These are phyloP conservation scores for Coniochaeta prunicola DNA, from an alignment of 2,329 filamentous ascomycete genomes.

Conservation along the genomic window DNA sequence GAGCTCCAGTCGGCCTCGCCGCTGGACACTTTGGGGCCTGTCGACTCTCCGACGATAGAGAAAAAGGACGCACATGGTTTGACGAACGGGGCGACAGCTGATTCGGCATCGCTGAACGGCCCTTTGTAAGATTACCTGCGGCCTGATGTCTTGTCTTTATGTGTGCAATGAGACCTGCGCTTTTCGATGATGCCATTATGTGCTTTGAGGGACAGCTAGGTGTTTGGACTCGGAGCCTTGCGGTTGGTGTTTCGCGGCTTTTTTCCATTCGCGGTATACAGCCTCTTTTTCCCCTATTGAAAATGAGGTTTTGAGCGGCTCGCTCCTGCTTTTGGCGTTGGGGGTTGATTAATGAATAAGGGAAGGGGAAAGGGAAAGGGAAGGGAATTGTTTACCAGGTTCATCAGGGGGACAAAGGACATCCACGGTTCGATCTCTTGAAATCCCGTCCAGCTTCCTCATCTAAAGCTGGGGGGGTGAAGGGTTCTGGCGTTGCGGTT, in stretches of 20 bases:
- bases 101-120: neutral
- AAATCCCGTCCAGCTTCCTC: neutral
- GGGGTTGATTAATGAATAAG: neutral
- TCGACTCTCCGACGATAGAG: conserved; percentile 9
- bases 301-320: neutral
- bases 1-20: conserved; percentile 29
- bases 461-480: neutral
- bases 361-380: neutral
- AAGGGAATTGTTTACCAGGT: neutral
- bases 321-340: neutral
- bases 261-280: neutral
- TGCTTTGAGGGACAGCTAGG: neutral
- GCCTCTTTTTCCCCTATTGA: neutral
- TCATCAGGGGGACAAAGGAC: neutral
- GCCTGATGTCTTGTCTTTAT: neutral
- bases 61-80: neutral
- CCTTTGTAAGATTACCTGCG: neutral
- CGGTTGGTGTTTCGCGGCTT: neutral
- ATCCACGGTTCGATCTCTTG: neutral
- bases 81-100: neutral
- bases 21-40: conserved; percentile 5
- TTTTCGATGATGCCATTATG: neutral
- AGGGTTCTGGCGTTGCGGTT: neutral
- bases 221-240: neutral
- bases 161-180: neutral